phyloP scores from a whole-genome alignment of 352 stramenopile genomes.

The Phytophthora ohioensis region DNA sequence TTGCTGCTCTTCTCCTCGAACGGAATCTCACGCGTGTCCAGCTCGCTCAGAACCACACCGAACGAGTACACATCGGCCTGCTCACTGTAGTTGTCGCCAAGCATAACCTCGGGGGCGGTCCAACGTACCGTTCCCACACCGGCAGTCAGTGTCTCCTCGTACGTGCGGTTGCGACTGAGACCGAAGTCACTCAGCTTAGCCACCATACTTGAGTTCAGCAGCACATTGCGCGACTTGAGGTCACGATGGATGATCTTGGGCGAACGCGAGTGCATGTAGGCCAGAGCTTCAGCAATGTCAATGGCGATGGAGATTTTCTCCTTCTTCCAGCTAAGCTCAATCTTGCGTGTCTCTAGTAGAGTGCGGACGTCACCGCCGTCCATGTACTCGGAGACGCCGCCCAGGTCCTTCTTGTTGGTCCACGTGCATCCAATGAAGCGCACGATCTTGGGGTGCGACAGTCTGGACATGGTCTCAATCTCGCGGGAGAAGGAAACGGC shows the following conservation, averaged over 20 bases:
- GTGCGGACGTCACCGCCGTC: constrained; percentile 85
- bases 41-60: constrained; percentile 86
- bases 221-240: constrained; percentile 86
- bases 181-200: constrained; percentile 90
- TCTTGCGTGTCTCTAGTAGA: constrained; percentile 83
- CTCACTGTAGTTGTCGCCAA: constrained; percentile 89
- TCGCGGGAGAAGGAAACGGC: constrained; percentile 79
- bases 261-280: constrained; percentile 87
- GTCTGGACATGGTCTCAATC: constrained; percentile 85
- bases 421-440: constrained; percentile 89
- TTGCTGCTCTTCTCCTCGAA: constrained; percentile 88
- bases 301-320: constrained; percentile 90
- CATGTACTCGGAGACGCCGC: constrained; percentile 89
- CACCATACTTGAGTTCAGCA: constrained; percentile 81
- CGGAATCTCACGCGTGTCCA: constrained; percentile 89
- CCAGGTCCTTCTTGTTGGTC: constrained; percentile 80
- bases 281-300: constrained; percentile 79
- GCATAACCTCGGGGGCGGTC: constrained; percentile 90
- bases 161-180: constrained; percentile 83
- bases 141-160: constrained; percentile 86
- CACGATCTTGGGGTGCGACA: constrained; percentile 86
- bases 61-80: constrained; percentile 91
- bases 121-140: constrained; percentile 87
- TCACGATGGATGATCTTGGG: constrained; percentile 89
- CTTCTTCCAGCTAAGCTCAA: constrained; percentile 81